Evolutionary conservation across 2,329 filamentous ascomycete genomes (phyloP), one percentile per base, ranked within the genome.

Genomic region (Pseudogymnoascus sp.): DNA sequence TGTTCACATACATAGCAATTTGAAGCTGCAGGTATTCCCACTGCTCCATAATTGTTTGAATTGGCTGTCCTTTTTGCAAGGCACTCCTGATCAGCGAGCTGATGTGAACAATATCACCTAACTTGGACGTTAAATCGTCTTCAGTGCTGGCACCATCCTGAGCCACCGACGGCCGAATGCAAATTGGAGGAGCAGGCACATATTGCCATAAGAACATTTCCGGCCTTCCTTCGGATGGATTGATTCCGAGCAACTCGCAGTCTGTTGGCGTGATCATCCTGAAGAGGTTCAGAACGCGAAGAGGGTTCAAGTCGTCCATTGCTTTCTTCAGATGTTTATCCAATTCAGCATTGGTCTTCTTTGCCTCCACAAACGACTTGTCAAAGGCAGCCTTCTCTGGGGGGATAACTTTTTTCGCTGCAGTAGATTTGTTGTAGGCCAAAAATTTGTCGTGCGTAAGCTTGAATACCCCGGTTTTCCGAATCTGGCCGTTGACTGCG

Each of bases 131-230:
- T 66, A 99, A 84, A 71, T 99, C 95, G 73, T 99, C 95, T 75
- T 99, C 95, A 19, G 91, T 99, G 68, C 91, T 97, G 3, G 93
- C 90, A 66, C 86, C 90, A 68, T 98, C 95, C 75, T 98, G 95
- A 31, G 89, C 89, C 16, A 99, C 95, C 0, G 93, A 97, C 0
- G 95, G 95, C 65, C 95, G 85, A 71, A 99, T 96, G 69, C 92
- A 96, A 5, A 98, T 90, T 0, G 95, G 95, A 1, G 95, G 93
- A 0, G 93, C 93, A 0, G 95, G 95, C 37, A 99, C 83, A 72
- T 92, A 96, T 73, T 96, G 93, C 95, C 95, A 99, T 51, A 99
- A 86, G 75, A 98, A 96, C 87, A 96, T 96, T 74, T 99, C 95
- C 0, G 95, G 95, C 16, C 93, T 85, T 10, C 92, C 92, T 70